Conservation (phyloP, 2,329 filamentous ascomycete genomes). For the Colletotrichum gigasporum region DNA sequence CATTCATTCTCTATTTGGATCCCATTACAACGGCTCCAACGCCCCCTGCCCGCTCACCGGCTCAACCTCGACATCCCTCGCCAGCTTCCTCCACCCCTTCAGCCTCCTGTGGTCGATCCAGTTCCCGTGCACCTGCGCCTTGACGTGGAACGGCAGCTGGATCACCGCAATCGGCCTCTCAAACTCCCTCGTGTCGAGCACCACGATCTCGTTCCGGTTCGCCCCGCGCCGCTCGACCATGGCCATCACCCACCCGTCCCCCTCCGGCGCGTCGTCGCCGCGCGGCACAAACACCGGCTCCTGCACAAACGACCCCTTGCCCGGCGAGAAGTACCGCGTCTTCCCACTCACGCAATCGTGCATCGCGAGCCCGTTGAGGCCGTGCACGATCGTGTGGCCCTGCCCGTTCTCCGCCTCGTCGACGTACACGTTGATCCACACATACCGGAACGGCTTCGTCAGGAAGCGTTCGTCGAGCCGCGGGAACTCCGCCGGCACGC, state of each 20-base stretch:
- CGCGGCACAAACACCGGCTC: slow-evolving; percentile 53
- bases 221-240: slow-evolving; percentile 33
- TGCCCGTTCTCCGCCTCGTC: slow-evolving; percentile 19
- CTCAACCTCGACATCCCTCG: neutral
- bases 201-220: slow-evolving; percentile 47
- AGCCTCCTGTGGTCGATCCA: slow-evolving; percentile 44
- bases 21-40: neutral
- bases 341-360: neutral
- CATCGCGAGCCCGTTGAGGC: slow-evolving; percentile 26
- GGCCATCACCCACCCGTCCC: slow-evolving; percentile 50
- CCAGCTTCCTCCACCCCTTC: slow-evolving; percentile 3
- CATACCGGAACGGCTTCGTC: slow-evolving; percentile 46
- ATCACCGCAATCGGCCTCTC: slow-evolving; percentile 48
- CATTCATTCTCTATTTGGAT: neutral
- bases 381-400: neutral
- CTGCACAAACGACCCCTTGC: slow-evolving; percentile 45
- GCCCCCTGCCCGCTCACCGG: neutral
- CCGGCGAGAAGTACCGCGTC: slow-evolving; percentile 40
- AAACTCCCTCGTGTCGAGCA: slow-evolving; percentile 51
- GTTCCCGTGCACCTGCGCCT: slow-evolving; percentile 43
- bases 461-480: slow-evolving; percentile 55
- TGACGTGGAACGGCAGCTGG: slow-evolving; percentile 47
- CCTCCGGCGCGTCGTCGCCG: slow-evolving; percentile 42
- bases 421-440: slow-evolving; percentile 48
- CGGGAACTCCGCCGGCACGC: slow-evolving; percentile 52